Percentiles rank a stretch among this genome's conserved stretches.
Conservation (phyloP, 345 rosid species). For the Acer saccharum region DNA sequence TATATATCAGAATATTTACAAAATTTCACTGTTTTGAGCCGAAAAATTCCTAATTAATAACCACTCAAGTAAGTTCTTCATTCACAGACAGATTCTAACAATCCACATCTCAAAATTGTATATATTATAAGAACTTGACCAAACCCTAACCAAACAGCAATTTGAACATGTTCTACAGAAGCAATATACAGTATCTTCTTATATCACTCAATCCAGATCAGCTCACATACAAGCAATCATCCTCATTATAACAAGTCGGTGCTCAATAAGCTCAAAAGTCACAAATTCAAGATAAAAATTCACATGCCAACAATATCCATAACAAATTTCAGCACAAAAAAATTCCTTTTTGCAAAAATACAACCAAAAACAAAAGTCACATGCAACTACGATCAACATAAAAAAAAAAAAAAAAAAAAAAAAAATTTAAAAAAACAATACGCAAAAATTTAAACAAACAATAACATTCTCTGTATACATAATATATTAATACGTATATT, state of each 20-base stretch:
- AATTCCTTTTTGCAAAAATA: not conserved
- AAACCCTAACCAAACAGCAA: slow-evolving; percentile 9
- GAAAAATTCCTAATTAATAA: not conserved
- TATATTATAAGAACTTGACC: not conserved
- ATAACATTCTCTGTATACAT: not conserved
- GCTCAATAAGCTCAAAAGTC: not conserved
- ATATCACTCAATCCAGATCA: slow-evolving; percentile 18
- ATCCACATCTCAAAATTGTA: not conserved
- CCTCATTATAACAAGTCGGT: slow-evolving; percentile 1
- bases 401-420: not conserved
- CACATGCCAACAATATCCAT: not conserved
- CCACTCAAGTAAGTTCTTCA: not conserved
- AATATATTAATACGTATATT: not conserved
- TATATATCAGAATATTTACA: not conserved
- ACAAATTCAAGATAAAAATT: not conserved
- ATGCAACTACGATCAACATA: not conserved
- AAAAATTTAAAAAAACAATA: not conserved
- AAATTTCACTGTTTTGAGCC: not conserved
- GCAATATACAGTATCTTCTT: not conserved
- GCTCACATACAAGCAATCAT: slow-evolving; percentile 12
- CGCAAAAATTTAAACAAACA: not conserved
- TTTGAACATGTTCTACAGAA: not conserved
- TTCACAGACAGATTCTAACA: not conserved
- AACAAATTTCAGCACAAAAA: not conserved
- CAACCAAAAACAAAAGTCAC: not conserved